Evolutionary conservation across 2,329 filamentous ascomycete species (phyloP).

Genomic region (Clarireedia hainanense): DNA sequence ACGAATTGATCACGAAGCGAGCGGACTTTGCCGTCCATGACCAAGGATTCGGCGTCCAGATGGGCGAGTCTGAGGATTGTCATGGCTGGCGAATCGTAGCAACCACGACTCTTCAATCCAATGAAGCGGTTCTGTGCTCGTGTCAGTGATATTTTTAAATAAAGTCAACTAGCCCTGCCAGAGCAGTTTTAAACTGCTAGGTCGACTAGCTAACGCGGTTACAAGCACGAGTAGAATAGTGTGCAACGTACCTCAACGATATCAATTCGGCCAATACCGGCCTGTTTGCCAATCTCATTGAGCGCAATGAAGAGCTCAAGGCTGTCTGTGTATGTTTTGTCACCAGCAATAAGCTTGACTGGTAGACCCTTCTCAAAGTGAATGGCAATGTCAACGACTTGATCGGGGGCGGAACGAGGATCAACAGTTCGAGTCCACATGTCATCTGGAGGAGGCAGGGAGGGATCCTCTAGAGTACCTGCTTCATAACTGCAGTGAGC

Average conservation of each 20-base stretch:
- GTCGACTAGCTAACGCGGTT: too few species aligned
- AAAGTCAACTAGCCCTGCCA: too few species aligned
- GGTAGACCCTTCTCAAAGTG: conserved; percentile 71
- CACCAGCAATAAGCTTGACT: conserved; percentile 51
- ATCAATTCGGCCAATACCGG: conserved; percentile 75
- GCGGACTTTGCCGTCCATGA: conserved; percentile 61
- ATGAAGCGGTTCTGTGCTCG: conserved; percentile 56
- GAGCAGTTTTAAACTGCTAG: too few species aligned
- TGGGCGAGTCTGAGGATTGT: conserved; percentile 29
- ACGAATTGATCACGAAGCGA: conserved; percentile 64
- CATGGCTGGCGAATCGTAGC: conserved; percentile 53
- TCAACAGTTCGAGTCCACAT: conserved; percentile 74
- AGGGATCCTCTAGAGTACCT: conserved; percentile 61
- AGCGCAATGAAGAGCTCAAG: conserved; percentile 65
- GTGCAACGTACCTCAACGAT: conserved; percentile 52
- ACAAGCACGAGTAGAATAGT: too few species aligned
- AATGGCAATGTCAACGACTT: conserved; percentile 63
- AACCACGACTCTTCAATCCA: conserved; percentile 72
- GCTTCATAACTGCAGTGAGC: conserved; percentile 76
- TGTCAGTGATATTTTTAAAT: too few species aligned
- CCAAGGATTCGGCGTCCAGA: conserved; percentile 57
- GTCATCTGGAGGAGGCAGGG: conserved; percentile 60
- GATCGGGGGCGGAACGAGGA: conserved; percentile 61
- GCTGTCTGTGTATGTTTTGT: conserved; percentile 57
- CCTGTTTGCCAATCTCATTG: conserved; percentile 62